Percentiles rank a stretch among this genome's conserved stretches.
phyloP scores from a whole-genome alignment of 805 yeast species.

The Isabelozyma pseudorhagii region DNA sequence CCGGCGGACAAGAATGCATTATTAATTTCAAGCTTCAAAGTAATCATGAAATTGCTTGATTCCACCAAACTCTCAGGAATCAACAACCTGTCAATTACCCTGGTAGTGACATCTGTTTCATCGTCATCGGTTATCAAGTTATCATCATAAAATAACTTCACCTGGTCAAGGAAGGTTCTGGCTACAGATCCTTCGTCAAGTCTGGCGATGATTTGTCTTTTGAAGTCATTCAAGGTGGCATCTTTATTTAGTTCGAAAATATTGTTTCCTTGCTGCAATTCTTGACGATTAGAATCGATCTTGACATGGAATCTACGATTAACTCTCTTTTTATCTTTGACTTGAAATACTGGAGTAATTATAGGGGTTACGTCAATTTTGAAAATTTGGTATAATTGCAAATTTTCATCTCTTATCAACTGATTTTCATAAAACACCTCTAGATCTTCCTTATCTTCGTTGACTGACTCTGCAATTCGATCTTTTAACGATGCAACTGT shows the following conservation, averaged over 20 bases:
- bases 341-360: slow-evolving; percentile 17
- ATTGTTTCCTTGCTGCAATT: slow-evolving; percentile 8
- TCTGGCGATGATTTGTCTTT: slow-evolving; percentile 14
- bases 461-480: slow-evolving; percentile 11
- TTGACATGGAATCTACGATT: slow-evolving; percentile 12
- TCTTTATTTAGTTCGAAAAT: slow-evolving; percentile 17
- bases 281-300: slow-evolving; percentile 8
- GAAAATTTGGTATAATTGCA: slow-evolving; percentile 9
- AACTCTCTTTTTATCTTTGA: slow-evolving; percentile 2
- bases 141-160: slow-evolving; percentile 10
- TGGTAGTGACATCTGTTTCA: background rate
- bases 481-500: slow-evolving; percentile 16
- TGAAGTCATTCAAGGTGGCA: slow-evolving; percentile 19
- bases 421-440: slow-evolving; percentile 7
- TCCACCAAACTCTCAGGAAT: background rate
- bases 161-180: slow-evolving; percentile 25
- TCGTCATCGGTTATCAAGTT: background rate
- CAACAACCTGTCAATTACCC: background rate
- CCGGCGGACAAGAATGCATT: slow-evolving; percentile 19
- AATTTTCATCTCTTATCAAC: slow-evolving; percentile 3
- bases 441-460: slow-evolving; percentile 6
- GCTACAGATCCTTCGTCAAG: slow-evolving; percentile 17
- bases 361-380: slow-evolving; percentile 27
- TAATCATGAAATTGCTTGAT: slow-evolving; percentile 7
- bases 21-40: slow-evolving; percentile 11